A percentile compares a stretch with the other conserved stretches of the same genome.
These are phyloP conservation scores for Stephanodiscus triporus DNA, from an alignment of 108 stramenopile genomes.

Conservation along the genomic window DNA sequence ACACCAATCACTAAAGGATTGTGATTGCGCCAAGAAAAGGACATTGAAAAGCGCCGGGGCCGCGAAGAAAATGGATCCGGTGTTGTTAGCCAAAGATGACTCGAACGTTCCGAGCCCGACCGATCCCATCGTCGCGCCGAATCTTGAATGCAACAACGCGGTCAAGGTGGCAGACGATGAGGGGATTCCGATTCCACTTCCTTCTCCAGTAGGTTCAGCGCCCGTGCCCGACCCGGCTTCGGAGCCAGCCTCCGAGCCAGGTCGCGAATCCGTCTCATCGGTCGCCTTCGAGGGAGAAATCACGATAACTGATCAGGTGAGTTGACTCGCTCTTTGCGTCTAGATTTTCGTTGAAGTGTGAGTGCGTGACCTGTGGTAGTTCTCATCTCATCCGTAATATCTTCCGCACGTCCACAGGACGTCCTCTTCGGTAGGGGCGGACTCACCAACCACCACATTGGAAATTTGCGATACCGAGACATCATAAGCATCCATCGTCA, in stretches of 20 bases:
- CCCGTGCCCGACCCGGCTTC: neutral
- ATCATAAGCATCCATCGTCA: slow-evolving; percentile 72
- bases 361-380: neutral
- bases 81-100: neutral
- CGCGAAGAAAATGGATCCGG: neutral
- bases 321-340: neutral
- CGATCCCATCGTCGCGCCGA: neutral
- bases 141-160: neutral
- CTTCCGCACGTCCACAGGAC: slow-evolving; percentile 25
- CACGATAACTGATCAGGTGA: slow-evolving; percentile 18
- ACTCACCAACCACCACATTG: slow-evolving; percentile 77
- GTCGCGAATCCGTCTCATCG: neutral
- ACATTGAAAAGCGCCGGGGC: no score
- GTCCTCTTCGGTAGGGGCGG: slow-evolving; percentile 79
- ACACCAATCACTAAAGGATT: no score
- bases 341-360: neutral
- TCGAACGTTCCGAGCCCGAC: neutral
- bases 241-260: slow-evolving; percentile 8
- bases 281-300: slow-evolving; percentile 6
- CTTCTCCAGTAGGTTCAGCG: neutral
- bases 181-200: neutral
- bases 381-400: neutral
- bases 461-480: slow-evolving; percentile 81
- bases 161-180: neutral
- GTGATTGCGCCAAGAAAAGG: no score